These are phyloP conservation scores for Sporisorium scitamineum DNA, from an alignment of 1,284 basidiomycete species.

Conservation along the genomic window DNA sequence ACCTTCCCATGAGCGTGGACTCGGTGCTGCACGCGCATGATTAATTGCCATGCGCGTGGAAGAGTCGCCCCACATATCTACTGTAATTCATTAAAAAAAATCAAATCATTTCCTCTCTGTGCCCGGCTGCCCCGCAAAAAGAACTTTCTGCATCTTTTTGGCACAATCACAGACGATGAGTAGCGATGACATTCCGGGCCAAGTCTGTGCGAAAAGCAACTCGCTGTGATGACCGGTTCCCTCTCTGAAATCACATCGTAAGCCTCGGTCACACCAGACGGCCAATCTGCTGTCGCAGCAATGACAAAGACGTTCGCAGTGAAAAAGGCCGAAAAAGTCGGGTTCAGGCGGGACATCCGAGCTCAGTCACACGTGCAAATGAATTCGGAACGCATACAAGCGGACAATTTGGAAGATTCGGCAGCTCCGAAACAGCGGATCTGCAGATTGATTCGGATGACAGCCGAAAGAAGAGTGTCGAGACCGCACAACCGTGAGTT, in stretches of 20 bases:
- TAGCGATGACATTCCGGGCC: not conserved
- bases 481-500: not conserved
- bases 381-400: not conserved
- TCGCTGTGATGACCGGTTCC: not conserved
- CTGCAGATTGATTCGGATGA: not conserved
- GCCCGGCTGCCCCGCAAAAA: no score
- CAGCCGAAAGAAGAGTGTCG: not conserved
- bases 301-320: not conserved
- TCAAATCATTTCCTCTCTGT: not conserved
- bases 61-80: no score
- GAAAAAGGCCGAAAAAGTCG: not conserved
- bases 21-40: no score
- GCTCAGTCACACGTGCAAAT: not conserved
- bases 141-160: no score
- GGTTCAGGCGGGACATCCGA: not conserved
- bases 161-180: not conserved
- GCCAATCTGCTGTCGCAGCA: not conserved
- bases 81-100: not conserved
- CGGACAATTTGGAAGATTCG: no score
- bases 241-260: not conserved
- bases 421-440: not conserved
- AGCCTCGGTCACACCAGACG: not conserved
- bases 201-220: not conserved
- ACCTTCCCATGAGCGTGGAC: no score
- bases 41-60: no score